phyloP scores from a whole-genome alignment of 1,284 basidiomycete genomes.

The Leccinum angustisporum region DNA sequence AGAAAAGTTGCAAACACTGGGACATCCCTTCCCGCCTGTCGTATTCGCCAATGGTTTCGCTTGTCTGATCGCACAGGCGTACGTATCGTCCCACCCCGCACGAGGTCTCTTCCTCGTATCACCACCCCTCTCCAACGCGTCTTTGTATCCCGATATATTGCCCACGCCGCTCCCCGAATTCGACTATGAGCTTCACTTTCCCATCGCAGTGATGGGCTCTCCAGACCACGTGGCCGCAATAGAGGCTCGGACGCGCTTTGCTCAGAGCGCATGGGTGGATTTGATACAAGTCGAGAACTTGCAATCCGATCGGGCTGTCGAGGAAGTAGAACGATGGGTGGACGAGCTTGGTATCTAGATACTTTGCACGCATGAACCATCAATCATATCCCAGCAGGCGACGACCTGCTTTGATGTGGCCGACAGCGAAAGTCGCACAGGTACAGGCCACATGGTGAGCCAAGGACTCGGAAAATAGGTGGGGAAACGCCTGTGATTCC shows the following conservation, averaged over 20 bases:
- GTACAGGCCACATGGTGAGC: not conserved
- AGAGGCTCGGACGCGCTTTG: conserved; percentile 38
- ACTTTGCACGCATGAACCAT: not conserved
- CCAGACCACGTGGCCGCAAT: conserved; percentile 35
- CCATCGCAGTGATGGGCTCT: conserved; percentile 52
- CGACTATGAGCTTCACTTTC: conserved; percentile 63
- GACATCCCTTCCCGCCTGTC: conserved; percentile 63
- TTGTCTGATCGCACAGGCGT: conserved; percentile 62
- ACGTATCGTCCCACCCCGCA: conserved; percentile 65
- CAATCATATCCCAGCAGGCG: not conserved
- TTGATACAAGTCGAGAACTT: conserved; percentile 35
- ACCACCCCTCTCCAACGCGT: conserved; percentile 48
- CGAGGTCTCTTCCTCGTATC: conserved; percentile 59
- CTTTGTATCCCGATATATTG: conserved; percentile 34
- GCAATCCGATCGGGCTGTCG: conserved; percentile 34
- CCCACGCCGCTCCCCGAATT: conserved; percentile 50
- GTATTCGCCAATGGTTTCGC: conserved; percentile 47
- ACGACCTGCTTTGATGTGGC: not conserved
- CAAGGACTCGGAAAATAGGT: not conserved
- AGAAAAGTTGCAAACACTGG: conserved; percentile 42
- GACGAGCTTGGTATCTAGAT: conserved; percentile 45
- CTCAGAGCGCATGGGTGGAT: conserved; percentile 39
- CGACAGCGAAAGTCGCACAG: not conserved
- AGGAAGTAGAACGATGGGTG: conserved; percentile 43
- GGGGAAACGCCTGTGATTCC: not conserved